A percentile compares a stretch with the other conserved stretches of the same genome.
Conservation (phyloP, 768 basidiomycete genomes). For the Hemileccinum impolitum region DNA sequence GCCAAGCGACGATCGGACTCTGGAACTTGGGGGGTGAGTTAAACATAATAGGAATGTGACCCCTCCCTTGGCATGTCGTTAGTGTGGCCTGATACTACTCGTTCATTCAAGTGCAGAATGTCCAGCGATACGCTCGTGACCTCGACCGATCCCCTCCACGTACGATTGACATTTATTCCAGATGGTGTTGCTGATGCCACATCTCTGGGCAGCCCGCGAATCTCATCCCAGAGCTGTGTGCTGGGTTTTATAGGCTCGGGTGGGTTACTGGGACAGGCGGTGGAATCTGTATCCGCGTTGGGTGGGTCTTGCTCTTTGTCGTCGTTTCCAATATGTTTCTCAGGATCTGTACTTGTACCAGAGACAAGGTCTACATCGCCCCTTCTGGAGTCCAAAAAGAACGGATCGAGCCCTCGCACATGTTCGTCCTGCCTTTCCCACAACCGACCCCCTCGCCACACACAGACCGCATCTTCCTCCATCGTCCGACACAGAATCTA, state of each 20-base stretch:
- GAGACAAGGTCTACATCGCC: slow-evolving; percentile 80
- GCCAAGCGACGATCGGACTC: no score
- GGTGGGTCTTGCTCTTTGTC: slow-evolving; percentile 38
- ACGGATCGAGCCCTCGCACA: slow-evolving; percentile 75
- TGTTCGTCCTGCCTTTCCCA: slow-evolving; percentile 83
- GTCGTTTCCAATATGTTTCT: neutral
- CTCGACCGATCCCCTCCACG: slow-evolving; percentile 62
- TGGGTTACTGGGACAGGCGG: slow-evolving; percentile 93
- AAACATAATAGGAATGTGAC: neutral
- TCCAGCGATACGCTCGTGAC: slow-evolving; percentile 49
- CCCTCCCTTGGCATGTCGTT: no score
- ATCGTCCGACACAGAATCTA: slow-evolving; percentile 64
- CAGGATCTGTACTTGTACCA: slow-evolving; percentile 18
- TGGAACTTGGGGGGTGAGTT: neutral
- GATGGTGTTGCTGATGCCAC: neutral
- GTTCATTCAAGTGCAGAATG: slow-evolving; percentile 7
- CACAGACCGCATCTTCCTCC: slow-evolving; percentile 71
- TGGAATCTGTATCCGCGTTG: slow-evolving; percentile 70
- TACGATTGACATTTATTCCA: slow-evolving; percentile 25
- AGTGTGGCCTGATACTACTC: no score
- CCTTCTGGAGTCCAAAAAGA: slow-evolving; percentile 93
- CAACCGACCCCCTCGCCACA: slow-evolving; percentile 55
- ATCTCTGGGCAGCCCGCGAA: slow-evolving; percentile 68
- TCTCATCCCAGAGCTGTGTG: slow-evolving; percentile 82
- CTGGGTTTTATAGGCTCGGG: slow-evolving; percentile 79